Evolutionary conservation across 257 asterid species (phyloP).

Genomic region (Hygrophila difformis): DNA sequence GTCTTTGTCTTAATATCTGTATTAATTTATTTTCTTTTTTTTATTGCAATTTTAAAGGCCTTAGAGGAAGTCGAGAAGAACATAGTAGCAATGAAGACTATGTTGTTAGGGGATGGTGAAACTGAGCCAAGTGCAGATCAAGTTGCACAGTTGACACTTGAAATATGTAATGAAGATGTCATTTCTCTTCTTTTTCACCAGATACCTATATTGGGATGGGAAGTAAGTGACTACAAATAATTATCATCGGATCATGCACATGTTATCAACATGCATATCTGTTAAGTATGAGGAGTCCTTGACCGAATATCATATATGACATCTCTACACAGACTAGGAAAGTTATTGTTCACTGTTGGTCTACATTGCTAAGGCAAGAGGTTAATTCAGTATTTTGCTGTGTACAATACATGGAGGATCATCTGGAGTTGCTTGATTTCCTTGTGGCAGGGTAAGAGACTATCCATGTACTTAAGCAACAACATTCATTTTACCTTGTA

Average conservation of each 20-base stretch:
- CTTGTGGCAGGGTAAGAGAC: constrained; percentile 77
- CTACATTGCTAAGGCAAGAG: constrained; percentile 81
- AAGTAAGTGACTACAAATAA: constrained; percentile 45
- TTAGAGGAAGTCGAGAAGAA: constrained; percentile 98
- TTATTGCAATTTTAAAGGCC: constrained; percentile 46
- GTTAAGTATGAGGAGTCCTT: constrained; percentile 17
- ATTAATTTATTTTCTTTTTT: too few species aligned
- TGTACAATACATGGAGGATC: constrained; percentile 83
- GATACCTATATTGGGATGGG: constrained; percentile 90
- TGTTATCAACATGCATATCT: constrained; percentile 10
- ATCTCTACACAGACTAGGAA: constrained; percentile 67
- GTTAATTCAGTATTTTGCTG: constrained; percentile 61
- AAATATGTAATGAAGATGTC: constrained; percentile 78
- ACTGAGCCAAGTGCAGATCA: constrained; percentile 76
- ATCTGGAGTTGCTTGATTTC: constrained; percentile 90
- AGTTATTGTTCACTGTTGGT: constrained; percentile 87
- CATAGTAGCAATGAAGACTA: constrained; percentile 64
- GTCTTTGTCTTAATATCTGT: too few species aligned
- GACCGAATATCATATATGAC: constrained; percentile 17
- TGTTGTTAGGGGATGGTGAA: constrained; percentile 92
- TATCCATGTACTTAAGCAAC: too few species aligned
- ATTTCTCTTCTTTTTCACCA: constrained; percentile 84
- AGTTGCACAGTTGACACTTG: constrained; percentile 65
- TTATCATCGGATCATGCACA: constrained; percentile 4
- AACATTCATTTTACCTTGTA: too few species aligned